phyloP scores from a whole-genome alignment of 176 grass and related monocot species.

The Carex myosuroides region DNA sequence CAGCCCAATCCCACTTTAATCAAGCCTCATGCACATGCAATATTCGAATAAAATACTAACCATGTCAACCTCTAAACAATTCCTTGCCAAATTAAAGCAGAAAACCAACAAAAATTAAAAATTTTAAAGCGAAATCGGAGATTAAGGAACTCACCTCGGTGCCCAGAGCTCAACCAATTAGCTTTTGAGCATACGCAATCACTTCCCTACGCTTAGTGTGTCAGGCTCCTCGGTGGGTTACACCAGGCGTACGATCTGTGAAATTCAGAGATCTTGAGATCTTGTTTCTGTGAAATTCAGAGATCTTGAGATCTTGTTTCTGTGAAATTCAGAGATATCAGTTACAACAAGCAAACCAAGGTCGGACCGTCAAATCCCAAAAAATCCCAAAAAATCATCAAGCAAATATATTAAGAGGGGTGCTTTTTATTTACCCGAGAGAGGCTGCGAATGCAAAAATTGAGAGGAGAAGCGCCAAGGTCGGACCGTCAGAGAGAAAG shows the following conservation, averaged over 20 bases:
- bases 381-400: too few species aligned
- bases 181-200: conserved; percentile 42
- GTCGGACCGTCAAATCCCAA: too few species aligned
- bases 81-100: background rate
- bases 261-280: too few species aligned
- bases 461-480: too few species aligned
- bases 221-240: conserved; percentile 61
- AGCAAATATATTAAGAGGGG: too few species aligned
- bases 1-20: conserved; percentile 2
- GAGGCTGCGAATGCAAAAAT: too few species aligned
- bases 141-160: conserved; percentile 35
- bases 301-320: too few species aligned
- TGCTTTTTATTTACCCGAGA: too few species aligned
- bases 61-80: conserved; percentile 7
- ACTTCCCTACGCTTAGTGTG: conserved; percentile 32
- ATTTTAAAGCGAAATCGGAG: background rate
- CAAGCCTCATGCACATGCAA: conserved; percentile 1
- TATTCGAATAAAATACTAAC: conserved; percentile 4
- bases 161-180: conserved; percentile 44
- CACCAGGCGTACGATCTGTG: conserved; percentile 43
- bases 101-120: background rate
- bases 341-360: too few species aligned
- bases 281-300: too few species aligned
- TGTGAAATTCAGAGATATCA: too few species aligned
- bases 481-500: too few species aligned